Evolutionary conservation across 306 rosid species (phyloP), one percentile per base, ranked within the genome.

Genomic region (Prunus fruticosa): DNA sequence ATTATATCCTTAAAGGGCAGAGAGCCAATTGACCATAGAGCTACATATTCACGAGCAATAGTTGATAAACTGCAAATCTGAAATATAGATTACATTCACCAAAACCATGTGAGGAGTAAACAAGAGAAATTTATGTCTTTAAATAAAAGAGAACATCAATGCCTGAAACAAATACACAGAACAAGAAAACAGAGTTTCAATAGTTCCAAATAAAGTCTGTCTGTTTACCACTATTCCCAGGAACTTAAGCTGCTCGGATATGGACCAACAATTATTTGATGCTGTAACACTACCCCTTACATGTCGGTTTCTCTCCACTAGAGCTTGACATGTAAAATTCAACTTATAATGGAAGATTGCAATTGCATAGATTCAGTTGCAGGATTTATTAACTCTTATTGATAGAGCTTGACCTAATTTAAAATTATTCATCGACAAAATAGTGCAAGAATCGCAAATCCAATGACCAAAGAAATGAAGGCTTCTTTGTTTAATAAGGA

Each of bases 11-110:
- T 90, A 82, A 89, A 94, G n/a, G 89, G 93, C 65, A 92, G 91
- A 78, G 75, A 81, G 51, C 85, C 67, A 78, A 94, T 78, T 10
- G 95, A 85, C 80, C 81, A 84, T 52, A 94, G 38, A 32, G 97
- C 97, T 77, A 85, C 30, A 86, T 90, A 94, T 84, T 94, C 97
- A 74, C 95, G 95, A 74, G 87, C 90, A 72, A 86, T 90, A 41
- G 98, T 94, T 47, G 98, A 94, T 81, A 94, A 84, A 83, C 90
- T 94, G 93, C 98, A 90, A 49, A 90, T 78, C 98, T 94, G 85
- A 88, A 86, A 71, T 52, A 81, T 74, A 34, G 46, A 19, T 45
- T n/a, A 38, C 68, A 73, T 65, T 41, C 58, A 75, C 11, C 64
- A 50, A 72, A 75, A 28, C 38, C 68, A 74, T 7, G 45, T 52